Conservation (phyloP, 176 grass and related monocot species). For the Poa annua region DNA sequence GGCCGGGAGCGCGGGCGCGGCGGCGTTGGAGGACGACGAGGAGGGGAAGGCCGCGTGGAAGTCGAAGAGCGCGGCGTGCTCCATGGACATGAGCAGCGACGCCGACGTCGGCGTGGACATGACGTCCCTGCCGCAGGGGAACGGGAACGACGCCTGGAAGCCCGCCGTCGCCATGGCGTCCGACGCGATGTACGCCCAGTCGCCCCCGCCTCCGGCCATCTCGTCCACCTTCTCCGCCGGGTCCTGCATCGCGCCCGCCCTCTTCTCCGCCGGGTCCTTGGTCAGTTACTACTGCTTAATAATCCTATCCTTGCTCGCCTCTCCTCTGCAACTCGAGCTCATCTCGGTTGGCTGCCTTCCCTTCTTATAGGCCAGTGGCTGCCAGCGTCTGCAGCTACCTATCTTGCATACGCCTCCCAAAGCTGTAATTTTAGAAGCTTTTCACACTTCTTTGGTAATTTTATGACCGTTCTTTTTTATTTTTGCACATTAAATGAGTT, state of each 20-base stretch:
- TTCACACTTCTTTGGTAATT: not conserved
- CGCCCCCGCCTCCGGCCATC: constrained; percentile 35
- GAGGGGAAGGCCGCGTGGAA: constrained; percentile 45
- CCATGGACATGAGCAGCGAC: constrained; percentile 55
- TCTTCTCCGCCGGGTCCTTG: not conserved
- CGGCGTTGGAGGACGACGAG: constrained; percentile 45
- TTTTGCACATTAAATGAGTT: not conserved
- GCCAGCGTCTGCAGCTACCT: not conserved
- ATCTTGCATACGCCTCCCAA: constrained; percentile 1
- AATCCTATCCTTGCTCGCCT: not conserved
- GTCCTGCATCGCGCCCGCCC: constrained; percentile 48
- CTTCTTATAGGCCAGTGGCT: constrained; percentile 24
- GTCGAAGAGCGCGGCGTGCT: constrained; percentile 51
- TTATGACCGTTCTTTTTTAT: not conserved
- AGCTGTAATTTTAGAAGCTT: not conserved
- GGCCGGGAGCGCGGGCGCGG: constrained; percentile 37
- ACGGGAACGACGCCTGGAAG: constrained; percentile 43
- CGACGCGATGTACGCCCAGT: constrained; percentile 55
- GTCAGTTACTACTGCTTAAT: constrained; percentile 10
- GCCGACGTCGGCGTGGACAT: constrained; percentile 32
- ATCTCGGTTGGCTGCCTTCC: not conserved
- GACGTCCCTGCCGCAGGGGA: constrained; percentile 29
- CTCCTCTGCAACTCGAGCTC: not conserved
- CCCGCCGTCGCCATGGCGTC: constrained; percentile 38
- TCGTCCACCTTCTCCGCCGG: constrained; percentile 48